Percentiles rank a stretch among this genome's conserved stretches.
phyloP scores from a whole-genome alignment of 768 basidiomycete genomes.

The Pisolithus orientalis region DNA sequence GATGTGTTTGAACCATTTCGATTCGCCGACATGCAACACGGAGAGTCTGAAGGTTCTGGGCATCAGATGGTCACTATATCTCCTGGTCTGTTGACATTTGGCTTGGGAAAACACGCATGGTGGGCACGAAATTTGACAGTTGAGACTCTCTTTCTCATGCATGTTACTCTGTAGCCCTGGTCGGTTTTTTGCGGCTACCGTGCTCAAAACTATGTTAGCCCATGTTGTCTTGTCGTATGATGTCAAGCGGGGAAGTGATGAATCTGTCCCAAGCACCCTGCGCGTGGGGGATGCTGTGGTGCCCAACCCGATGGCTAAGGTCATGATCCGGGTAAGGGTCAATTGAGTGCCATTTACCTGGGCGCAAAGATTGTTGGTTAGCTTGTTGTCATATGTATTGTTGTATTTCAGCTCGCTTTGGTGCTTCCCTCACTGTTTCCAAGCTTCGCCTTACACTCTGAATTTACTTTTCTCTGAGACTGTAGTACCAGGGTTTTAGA shows the following conservation, averaged over 20 bases:
- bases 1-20: conserved; percentile 39
- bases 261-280: neutral
- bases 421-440: too few relatives aligned
- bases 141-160: neutral
- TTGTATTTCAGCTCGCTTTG: too few relatives aligned
- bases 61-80: conserved; percentile 26
- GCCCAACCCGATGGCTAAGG: neutral
- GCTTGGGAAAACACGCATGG: conserved; percentile 17
- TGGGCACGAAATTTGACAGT: neutral
- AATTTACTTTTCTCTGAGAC: too few relatives aligned
- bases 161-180: conserved; percentile 3
- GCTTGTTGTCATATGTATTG: too few relatives aligned
- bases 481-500: too few relatives aligned
- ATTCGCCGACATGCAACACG: conserved; percentile 26
- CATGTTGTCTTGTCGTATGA: conserved; percentile 31
- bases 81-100: conserved; percentile 30
- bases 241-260: conserved; percentile 5
- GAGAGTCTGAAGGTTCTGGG: neutral
- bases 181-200: conserved; percentile 38
- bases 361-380: too few relatives aligned
- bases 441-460: too few relatives aligned
- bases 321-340: conserved; percentile 10
- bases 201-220: conserved; percentile 43
- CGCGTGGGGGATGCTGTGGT: neutral
- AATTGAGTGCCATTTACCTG: neutral